These are phyloP conservation scores for Trifolium dubium DNA, from an alignment of 306 rosid species.

Conservation along the genomic window DNA sequence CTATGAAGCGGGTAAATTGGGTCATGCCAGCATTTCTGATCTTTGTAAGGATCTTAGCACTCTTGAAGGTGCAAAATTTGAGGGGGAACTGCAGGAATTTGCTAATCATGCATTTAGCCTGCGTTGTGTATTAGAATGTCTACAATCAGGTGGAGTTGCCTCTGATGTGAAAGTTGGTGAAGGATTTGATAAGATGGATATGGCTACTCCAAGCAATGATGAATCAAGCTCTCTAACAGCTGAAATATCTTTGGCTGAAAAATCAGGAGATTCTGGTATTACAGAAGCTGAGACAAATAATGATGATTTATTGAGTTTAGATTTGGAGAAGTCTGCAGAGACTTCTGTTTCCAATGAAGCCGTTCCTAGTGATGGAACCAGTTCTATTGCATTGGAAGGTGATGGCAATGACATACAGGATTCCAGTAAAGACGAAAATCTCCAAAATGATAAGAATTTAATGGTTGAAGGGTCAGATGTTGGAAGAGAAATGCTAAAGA, in stretches of 20 bases:
- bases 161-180: constrained; percentile 57
- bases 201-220: constrained; percentile 51
- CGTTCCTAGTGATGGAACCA: constrained; percentile 46
- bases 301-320: constrained; percentile 49
- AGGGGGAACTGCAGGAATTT: constrained; percentile 97
- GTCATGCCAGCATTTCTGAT: constrained; percentile 86
- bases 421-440: constrained; percentile 45
- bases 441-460: constrained; percentile 50
- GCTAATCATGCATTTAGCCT: constrained; percentile 99
- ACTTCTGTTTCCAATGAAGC: constrained; percentile 57
- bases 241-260: constrained; percentile 51
- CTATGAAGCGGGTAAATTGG: constrained; percentile 97
- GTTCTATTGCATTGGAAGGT: constrained; percentile 50
- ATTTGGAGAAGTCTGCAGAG: constrained; percentile 40
- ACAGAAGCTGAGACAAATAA: constrained; percentile 45
- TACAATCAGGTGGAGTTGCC: constrained; percentile 84
- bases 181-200: constrained; percentile 51
- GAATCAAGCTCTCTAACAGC: constrained; percentile 54
- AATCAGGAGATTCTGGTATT: constrained; percentile 42
- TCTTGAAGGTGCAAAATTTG: constrained; percentile 91
- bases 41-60: constrained; percentile 94
- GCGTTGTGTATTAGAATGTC: constrained; percentile 89
- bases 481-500: constrained; percentile 59
- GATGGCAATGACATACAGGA: constrained; percentile 45
- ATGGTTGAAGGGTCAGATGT: constrained; percentile 58